Evolutionary conservation across 805 yeast genomes (phyloP).

Genomic region (Suhomyces emberorum): DNA sequence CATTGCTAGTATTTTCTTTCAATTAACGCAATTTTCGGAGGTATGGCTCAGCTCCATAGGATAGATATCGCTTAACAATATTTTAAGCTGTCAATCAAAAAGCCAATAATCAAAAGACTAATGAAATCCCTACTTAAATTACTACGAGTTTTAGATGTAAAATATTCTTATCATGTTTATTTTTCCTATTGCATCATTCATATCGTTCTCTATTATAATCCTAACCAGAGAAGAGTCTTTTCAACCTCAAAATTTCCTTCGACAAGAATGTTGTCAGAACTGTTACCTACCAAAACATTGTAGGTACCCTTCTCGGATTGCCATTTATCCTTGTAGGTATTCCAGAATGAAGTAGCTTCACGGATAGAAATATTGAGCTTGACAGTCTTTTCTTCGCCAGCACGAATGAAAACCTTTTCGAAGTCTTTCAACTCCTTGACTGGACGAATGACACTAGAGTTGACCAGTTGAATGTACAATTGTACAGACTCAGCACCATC

Average conservation of each 20-base stretch:
- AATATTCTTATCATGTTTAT: background rate
- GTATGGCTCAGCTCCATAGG: too few relatives aligned
- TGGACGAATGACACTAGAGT: constrained; percentile 47
- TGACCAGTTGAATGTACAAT: constrained; percentile 42
- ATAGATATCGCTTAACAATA: too few relatives aligned
- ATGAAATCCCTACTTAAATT: too few relatives aligned
- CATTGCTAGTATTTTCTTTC: too few relatives aligned
- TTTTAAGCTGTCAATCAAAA: too few relatives aligned
- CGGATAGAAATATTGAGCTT: constrained; percentile 38
- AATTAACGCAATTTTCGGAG: too few relatives aligned
- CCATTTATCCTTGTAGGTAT: constrained; percentile 50
- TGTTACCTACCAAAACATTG: constrained; percentile 45
- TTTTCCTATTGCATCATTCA: too few relatives aligned
- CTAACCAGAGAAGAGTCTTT: constrained; percentile 9
- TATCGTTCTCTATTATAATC: too few relatives aligned
- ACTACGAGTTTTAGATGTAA: too few relatives aligned
- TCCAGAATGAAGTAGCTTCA: constrained; percentile 55
- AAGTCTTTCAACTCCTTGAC: constrained; percentile 60
- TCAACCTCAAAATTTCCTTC: constrained; percentile 17
- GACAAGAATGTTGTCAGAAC: constrained; percentile 25
- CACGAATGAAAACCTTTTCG: constrained; percentile 43
- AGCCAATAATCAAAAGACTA: too few relatives aligned
- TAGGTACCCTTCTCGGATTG: constrained; percentile 49
- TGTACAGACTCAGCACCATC: constrained; percentile 58
- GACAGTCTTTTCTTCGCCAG: constrained; percentile 43